Evolutionary conservation across 805 yeast genomes (phyloP).

Genomic region (Jamesozyma rosinii): DNA sequence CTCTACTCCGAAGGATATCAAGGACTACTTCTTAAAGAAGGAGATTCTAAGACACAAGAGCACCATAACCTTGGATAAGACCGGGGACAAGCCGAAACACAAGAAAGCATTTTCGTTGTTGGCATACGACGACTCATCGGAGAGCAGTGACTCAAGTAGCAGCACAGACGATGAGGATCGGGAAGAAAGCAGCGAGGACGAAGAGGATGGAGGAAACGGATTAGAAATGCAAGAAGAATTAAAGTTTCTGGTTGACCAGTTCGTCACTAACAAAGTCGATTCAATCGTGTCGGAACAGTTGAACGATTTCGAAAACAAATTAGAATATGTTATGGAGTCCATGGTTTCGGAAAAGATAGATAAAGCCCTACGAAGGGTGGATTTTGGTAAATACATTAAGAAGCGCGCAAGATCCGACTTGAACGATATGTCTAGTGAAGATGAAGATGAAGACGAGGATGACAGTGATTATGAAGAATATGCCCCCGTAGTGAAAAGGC

Average conservation of each 20-base stretch:
- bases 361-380: conserved; percentile 1
- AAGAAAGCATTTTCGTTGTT: conserved; percentile 5
- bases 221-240: conserved; percentile 21
- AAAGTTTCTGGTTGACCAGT: conserved; percentile 20
- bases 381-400: conserved; percentile 1
- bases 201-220: conserved; percentile 8
- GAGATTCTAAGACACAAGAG: conserved; percentile 7
- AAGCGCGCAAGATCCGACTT: neutral
- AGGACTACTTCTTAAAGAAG: conserved; percentile 10
- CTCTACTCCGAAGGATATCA: conserved; percentile 17
- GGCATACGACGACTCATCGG: conserved; percentile 5
- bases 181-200: conserved; percentile 7
- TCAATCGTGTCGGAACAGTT: conserved; percentile 13
- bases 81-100: neutral
- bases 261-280: conserved; percentile 19
- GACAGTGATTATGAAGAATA: neutral
- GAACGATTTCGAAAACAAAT: conserved; percentile 10
- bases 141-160: neutral
- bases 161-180: conserved; percentile 3
- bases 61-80: neutral
- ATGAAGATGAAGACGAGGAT: neutral
- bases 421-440: neutral
- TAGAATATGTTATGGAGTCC: conserved; percentile 12
- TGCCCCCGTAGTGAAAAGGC: neutral
- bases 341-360: conserved; percentile 12